phyloP scores from a whole-genome alignment of 1,139 yeast genomes.

The Kodamaea arcana region DNA sequence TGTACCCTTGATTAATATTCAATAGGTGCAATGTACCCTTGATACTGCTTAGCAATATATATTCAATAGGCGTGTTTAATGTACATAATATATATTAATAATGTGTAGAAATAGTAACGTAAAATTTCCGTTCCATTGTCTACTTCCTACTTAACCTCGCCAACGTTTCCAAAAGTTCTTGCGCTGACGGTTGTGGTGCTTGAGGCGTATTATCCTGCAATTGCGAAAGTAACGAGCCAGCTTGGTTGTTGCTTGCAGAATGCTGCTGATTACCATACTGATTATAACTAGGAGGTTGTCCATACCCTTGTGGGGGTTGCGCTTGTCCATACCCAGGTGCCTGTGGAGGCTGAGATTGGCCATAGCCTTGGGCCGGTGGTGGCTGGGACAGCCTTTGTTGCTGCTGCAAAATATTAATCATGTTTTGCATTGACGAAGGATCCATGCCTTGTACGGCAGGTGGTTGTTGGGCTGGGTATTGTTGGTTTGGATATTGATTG shows the following conservation, averaged over 20 bases:
- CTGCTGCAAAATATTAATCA: conserved; percentile 16
- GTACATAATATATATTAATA: background rate
- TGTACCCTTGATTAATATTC: too few species aligned
- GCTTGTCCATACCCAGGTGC: conserved; percentile 1
- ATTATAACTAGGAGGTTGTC: background rate
- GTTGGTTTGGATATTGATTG: conserved; percentile 6
- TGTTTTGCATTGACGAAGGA: conserved; percentile 17
- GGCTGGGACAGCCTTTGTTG: conserved; percentile 8
- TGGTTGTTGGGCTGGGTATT: conserved; percentile 8
- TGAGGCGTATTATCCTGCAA: conserved; percentile 18
- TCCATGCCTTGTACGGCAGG: conserved; percentile 19
- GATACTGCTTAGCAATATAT: too few species aligned
- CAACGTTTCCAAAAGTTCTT: conserved; percentile 36
- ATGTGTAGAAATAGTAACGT: background rate
- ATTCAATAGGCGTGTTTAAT: too few species aligned
- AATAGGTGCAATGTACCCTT: too few species aligned
- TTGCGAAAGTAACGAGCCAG: conserved; percentile 26
- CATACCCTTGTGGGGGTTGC: conserved; percentile 3
- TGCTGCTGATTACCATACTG: conserved; percentile 6
- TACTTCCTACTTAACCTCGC: conserved; percentile 26
- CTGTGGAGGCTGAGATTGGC: conserved; percentile 2
- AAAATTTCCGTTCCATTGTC: too few species aligned
- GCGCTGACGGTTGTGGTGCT: conserved; percentile 12
- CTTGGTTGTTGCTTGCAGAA: conserved; percentile 21
- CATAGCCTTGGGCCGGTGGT: conserved; percentile 4